These are phyloP conservation scores for Sindora glabra DNA, from an alignment of 306 rosid genomes.

Conservation along the genomic window DNA sequence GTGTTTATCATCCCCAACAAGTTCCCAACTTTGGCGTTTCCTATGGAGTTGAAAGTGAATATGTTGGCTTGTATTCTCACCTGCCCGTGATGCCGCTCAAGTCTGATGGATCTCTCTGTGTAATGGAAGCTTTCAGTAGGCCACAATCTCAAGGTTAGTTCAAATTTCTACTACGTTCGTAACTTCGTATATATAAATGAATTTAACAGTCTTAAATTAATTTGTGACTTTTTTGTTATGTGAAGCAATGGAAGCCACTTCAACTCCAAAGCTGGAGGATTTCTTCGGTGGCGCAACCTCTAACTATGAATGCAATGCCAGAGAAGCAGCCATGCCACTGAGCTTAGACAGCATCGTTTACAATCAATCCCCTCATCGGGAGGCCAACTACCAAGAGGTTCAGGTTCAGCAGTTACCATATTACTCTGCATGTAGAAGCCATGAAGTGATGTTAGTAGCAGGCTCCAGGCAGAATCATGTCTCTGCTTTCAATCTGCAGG, in stretches of 20 bases:
- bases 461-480: slow-evolving; percentile 33
- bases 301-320: slow-evolving; percentile 52
- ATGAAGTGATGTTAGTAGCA: slow-evolving; percentile 31
- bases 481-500: slow-evolving; percentile 34
- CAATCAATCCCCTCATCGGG: slow-evolving; percentile 36
- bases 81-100: slow-evolving; percentile 70
- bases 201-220: too few species aligned
- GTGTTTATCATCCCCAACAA: slow-evolving; percentile 36
- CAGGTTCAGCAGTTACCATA: slow-evolving; percentile 31
- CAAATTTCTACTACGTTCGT: background rate
- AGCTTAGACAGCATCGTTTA: slow-evolving; percentile 60
- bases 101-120: slow-evolving; percentile 70
- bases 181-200: too few species aligned
- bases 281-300: slow-evolving; percentile 71
- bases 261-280: slow-evolving; percentile 81
- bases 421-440: slow-evolving; percentile 26
- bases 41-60: slow-evolving; percentile 50
- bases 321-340: slow-evolving; percentile 60
- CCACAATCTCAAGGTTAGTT: slow-evolving; percentile 64
- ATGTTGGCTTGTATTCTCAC: slow-evolving; percentile 44
- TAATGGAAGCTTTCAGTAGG: slow-evolving; percentile 56
- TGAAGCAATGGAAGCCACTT: slow-evolving; percentile 44
- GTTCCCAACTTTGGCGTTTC: slow-evolving; percentile 49
- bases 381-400: slow-evolving; percentile 25
- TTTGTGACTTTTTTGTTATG: slow-evolving; percentile 12